phyloP scores from a whole-genome alignment of 2,329 filamentous ascomycete genomes.

The Metarhizium anisopliae region DNA sequence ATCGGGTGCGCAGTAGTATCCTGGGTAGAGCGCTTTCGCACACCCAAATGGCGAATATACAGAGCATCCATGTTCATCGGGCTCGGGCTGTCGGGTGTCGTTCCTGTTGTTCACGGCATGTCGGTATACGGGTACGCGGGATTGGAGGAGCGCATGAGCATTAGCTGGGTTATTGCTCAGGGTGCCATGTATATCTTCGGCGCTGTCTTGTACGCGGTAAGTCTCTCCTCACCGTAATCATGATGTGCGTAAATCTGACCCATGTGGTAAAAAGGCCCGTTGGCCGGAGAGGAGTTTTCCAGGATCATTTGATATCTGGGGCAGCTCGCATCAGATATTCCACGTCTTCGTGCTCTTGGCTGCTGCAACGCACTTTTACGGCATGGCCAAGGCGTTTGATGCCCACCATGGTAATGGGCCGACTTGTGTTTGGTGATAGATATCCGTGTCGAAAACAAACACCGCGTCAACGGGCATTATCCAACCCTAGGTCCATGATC shows the following conservation, averaged over 20 bases:
- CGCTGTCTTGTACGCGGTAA: constrained; percentile 75
- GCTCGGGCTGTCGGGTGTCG: constrained; percentile 73
- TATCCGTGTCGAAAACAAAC: background rate
- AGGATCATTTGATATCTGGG: constrained; percentile 79
- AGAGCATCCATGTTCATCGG: constrained; percentile 83
- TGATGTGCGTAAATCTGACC: background rate
- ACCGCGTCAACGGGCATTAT: constrained; percentile 14
- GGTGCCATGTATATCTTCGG: constrained; percentile 79
- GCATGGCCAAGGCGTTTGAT: constrained; percentile 77
- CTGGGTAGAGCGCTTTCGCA: constrained; percentile 74
- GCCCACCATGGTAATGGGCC: constrained; percentile 61
- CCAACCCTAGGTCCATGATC: constrained; percentile 55
- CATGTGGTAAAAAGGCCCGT: constrained; percentile 42
- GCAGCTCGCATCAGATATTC: constrained; percentile 93
- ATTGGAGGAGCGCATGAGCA: constrained; percentile 64
- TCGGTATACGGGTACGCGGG: constrained; percentile 55
- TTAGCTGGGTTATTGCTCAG: constrained; percentile 72
- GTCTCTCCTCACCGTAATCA: constrained; percentile 17
- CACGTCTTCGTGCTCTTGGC: constrained; percentile 82
- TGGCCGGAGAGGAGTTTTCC: constrained; percentile 76
- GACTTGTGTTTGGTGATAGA: constrained; percentile 29
- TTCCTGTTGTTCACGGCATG: constrained; percentile 75
- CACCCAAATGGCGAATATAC: constrained; percentile 74
- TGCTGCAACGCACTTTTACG: constrained; percentile 71
- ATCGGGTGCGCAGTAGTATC: constrained; percentile 69